These are phyloP conservation scores for Apiospora saccharicola DNA, from an alignment of 2,329 filamentous ascomycete genomes.

Conservation along the genomic window DNA sequence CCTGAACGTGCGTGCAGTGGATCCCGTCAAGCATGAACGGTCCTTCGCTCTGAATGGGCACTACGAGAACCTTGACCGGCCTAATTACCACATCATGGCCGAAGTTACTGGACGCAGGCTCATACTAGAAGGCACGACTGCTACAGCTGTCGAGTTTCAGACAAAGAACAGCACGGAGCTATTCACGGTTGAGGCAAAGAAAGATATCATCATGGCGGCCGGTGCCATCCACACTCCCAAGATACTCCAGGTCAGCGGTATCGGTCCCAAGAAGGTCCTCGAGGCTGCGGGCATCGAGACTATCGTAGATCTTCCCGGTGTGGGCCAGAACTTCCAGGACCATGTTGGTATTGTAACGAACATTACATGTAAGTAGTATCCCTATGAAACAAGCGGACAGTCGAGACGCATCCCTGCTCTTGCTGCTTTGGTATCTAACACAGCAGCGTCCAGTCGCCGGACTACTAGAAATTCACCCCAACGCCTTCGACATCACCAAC, in stretches of 20 bases:
- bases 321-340: constrained; percentile 59
- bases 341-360: constrained; percentile 41
- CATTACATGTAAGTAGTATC: not conserved
- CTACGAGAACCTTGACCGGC: constrained; percentile 40
- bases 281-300: constrained; percentile 49
- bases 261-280: constrained; percentile 51
- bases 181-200: constrained; percentile 39
- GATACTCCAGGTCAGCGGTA: constrained; percentile 46
- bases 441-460: not conserved
- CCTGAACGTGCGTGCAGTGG: constrained; percentile 36
- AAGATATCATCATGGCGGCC: constrained; percentile 54
- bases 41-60: constrained; percentile 51
- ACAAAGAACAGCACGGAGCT: constrained; percentile 3
- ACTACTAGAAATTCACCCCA: constrained; percentile 34
- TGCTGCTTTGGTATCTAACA: not conserved
- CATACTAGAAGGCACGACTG: constrained; percentile 36
- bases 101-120: constrained; percentile 42
- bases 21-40: constrained; percentile 44
- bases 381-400: not conserved
- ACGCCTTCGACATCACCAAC: constrained; percentile 37
- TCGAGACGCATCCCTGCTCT: not conserved
- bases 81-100: constrained; percentile 43
- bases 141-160: constrained; percentile 43
- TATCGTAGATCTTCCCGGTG: constrained; percentile 52
- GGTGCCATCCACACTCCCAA: constrained; percentile 50